Base-by-base conservation (phyloP, 2,329 filamentous ascomycete genomes). In the Verticillium isaacii region DNA sequence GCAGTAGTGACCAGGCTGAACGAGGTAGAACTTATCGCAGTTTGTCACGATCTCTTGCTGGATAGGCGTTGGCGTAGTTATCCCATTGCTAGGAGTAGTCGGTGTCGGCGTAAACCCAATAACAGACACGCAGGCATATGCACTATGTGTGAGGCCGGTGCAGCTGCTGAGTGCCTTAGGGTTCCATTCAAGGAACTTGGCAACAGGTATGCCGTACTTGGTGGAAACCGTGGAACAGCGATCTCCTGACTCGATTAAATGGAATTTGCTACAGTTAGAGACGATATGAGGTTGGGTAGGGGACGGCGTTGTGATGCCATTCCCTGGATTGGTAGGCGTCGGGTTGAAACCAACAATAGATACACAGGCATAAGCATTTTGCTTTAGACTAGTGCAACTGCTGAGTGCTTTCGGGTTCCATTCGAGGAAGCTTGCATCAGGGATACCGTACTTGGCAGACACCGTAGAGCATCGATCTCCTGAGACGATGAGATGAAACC, bases 341-440 rank as follows among this genome's bases (percentile, higher is more conserved):
- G 37, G 15, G 3, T 6, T 34, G 12, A n/a, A 45, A 15, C 50
- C 45, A 19, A 57, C 15, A 12, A 60, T 58, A 34, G 50, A 55
- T 37, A 63, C 58, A 50, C 67, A 68, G 1, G 60, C 59, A 25
- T 63, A 66, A 1, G 61, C 52, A 29, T 60, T 54, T 2, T 58
- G 55, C 61, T 65, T 63, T 17, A 75, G 66, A 11, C 66, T 64
- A 8, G 29, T 55, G 60, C 73, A 75, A 29, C 66, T 63, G 8
- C 56, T 60, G 4, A 68, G 66, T 14, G 72, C 66, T n/a, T 64
- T 66, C 5, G 73, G 72, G 62, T 77, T 73, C 73, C 73, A 74
- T 56, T 62, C 45, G 25, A 67, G 55, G 2, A 72, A 63, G 8
- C 72, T 60, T 3, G 65, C 61, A 12, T 69, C 56, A 2, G 62